Base-by-base conservation (phyloP, 345 rosid genomes). In the Camelina hispida region DNA sequence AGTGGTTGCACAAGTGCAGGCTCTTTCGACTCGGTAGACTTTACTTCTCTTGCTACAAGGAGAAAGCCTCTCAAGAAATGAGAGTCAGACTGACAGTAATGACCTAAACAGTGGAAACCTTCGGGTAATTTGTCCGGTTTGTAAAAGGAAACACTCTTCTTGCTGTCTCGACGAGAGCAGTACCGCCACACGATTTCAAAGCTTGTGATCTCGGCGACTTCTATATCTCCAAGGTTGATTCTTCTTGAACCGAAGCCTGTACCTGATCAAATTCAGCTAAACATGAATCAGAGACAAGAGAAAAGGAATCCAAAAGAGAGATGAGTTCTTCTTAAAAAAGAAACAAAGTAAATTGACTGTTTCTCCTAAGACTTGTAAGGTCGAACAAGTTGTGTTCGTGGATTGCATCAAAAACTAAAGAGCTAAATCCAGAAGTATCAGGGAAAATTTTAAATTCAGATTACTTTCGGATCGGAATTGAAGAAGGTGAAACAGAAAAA, bases 181-280 rank as follows among this genome's bases (percentile, higher is more conserved):
- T 79, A 78, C 73, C 86, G 73, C 99, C 99, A 92, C 38, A 94
- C 38, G 70, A 84, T 78, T 78, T 87, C 83, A 69, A 94, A 87
- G 53, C 53, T 74, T 40, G 84, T 81, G 78, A 87, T 71, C 73
- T 79, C 84, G 38, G 62, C 12, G 30, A 89, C 96, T 82, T 88
- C 92, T 70, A 91, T 47, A 11, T 86, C 95, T 9, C 97, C 93
- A 2, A 92, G 87, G 71, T 72, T 80, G 84, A 92, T 86, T 80
- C 82, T 85, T 80, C 92, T 85, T 30, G 87, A 67, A 57, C 85
- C 88, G 85, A 91, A 94, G 20, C 88, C 95, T 60, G 56, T 77
- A 71, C 97, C 97, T 89, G 76, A 78, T 47, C 7, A 47, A 7
- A 42, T 13, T 42, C 46, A 42, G 46, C 46, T 42, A 42, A 42